Evolutionary conservation across 2,329 filamentous ascomycete species (phyloP).

Genomic region (Fusarium sp.): DNA sequence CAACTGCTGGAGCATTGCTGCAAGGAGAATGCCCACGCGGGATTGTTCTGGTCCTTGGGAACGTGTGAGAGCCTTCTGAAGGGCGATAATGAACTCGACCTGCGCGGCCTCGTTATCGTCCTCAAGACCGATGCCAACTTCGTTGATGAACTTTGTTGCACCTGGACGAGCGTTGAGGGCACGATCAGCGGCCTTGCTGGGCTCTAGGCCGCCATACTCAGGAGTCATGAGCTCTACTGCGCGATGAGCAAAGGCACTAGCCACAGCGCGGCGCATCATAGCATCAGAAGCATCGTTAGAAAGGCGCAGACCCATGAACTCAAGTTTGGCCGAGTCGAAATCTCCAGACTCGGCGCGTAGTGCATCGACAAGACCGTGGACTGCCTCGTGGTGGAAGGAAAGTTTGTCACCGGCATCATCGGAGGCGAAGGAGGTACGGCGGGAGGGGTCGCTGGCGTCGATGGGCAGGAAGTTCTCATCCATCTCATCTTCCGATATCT

Average conservation of each 20-base stretch:
- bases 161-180: slow-evolving; percentile 67
- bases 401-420: slow-evolving; percentile 70
- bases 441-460: slow-evolving; percentile 65
- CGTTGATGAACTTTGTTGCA: slow-evolving; percentile 66
- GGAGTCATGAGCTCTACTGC: slow-evolving; percentile 74
- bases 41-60: slow-evolving; percentile 66
- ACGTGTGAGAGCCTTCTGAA: slow-evolving; percentile 82
- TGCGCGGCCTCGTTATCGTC: slow-evolving; percentile 74
- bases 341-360: slow-evolving; percentile 79
- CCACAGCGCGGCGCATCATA: slow-evolving; percentile 87
- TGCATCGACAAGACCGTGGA: slow-evolving; percentile 86
- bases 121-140: slow-evolving; percentile 69
- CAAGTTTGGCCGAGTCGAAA: slow-evolving; percentile 84
- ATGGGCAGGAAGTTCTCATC: slow-evolving; percentile 68
- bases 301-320: slow-evolving; percentile 93
- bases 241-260: slow-evolving; percentile 84
- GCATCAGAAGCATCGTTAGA: slow-evolving; percentile 89
- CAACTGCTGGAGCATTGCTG: slow-evolving; percentile 84
- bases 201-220: slow-evolving; percentile 64
- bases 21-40: slow-evolving; percentile 71
- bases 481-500: slow-evolving; percentile 72
- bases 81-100: slow-evolving; percentile 82
- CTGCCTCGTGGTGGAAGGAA: slow-evolving; percentile 86
- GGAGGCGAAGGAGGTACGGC: slow-evolving; percentile 78
- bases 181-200: slow-evolving; percentile 72